A percentile compares a stretch with the other conserved stretches of the same genome.
Evolutionary conservation across 1,284 basidiomycete species (phyloP).

Genomic region (Sanghuangporus sanghuang): DNA sequence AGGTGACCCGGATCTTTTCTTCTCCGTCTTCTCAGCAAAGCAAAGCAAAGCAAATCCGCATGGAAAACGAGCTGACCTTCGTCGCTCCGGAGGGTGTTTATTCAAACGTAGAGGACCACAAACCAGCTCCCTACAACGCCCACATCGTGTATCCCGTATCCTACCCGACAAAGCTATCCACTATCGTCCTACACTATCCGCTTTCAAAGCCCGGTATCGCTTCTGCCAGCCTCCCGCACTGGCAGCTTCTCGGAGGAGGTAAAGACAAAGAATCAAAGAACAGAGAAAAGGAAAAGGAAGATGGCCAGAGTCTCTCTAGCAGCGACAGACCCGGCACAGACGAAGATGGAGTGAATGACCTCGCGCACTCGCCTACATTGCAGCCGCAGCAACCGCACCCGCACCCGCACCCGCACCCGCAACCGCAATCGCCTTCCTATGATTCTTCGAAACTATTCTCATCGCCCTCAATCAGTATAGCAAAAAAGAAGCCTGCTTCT

Average conservation of each 20-base stretch:
- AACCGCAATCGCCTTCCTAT: constrained; percentile 30
- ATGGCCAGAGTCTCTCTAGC: constrained; percentile 70
- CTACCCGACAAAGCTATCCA: constrained; percentile 60
- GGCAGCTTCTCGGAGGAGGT: constrained; percentile 51
- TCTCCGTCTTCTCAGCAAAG: not conserved
- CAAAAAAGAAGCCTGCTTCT: constrained; percentile 59
- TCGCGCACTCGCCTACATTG: constrained; percentile 32
- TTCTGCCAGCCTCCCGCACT: constrained; percentile 48
- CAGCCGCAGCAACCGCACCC: constrained; percentile 32
- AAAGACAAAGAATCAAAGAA: constrained; percentile 53
- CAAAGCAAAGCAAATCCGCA: constrained; percentile 30
- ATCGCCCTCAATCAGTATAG: constrained; percentile 29
- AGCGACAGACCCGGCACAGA: constrained; percentile 51
- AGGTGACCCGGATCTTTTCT: constrained; percentile 1
- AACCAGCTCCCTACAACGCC: constrained; percentile 46
- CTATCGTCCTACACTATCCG: constrained; percentile 59
- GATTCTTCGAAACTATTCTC: constrained; percentile 42
- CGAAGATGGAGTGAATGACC: constrained; percentile 44
- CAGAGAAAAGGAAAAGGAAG: constrained; percentile 47
- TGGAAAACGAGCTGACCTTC: constrained; percentile 79
- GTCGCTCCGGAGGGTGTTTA: constrained; percentile 85
- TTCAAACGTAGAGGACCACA: constrained; percentile 80
- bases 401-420: constrained; percentile 30
- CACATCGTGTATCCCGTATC: constrained; percentile 40
- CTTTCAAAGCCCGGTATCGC: constrained; percentile 45